These are phyloP conservation scores for Bathelium albidoporum DNA, from an alignment of 495 filamentous ascomycete species.

Conservation along the genomic window DNA sequence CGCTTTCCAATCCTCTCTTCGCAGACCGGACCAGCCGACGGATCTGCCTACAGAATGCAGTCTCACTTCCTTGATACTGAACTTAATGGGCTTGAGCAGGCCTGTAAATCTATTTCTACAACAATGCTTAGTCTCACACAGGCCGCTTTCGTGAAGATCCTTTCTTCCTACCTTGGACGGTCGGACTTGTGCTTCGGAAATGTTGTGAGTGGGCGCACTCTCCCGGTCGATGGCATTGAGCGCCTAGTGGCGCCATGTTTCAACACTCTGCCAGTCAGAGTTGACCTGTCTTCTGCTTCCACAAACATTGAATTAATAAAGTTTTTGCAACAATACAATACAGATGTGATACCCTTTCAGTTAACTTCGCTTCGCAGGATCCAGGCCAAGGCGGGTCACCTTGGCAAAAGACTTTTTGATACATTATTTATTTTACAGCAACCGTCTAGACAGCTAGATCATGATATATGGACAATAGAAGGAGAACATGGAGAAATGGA, in stretches of 20 bases:
- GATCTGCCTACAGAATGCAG: background rate
- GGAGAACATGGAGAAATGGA: constrained; percentile 68
- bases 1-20: constrained; percentile 33
- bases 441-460: constrained; percentile 39
- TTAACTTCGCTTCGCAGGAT: constrained; percentile 57
- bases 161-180: constrained; percentile 42
- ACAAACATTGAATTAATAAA: constrained; percentile 44
- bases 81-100: constrained; percentile 30
- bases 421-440: constrained; percentile 66
- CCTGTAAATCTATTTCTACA: constrained; percentile 41
- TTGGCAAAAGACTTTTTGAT: constrained; percentile 53
- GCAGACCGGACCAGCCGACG: background rate
- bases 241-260: constrained; percentile 75
- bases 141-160: constrained; percentile 53
- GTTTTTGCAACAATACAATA: constrained; percentile 46
- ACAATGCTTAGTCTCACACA: constrained; percentile 57
- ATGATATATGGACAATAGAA: constrained; percentile 52
- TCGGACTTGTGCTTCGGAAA: constrained; percentile 73
- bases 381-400: constrained; percentile 35
- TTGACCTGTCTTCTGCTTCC: constrained; percentile 34
- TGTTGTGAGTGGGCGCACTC: constrained; percentile 61
- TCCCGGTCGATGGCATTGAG: constrained; percentile 53
- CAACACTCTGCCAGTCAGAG: constrained; percentile 73
- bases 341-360: constrained; percentile 50
- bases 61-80: background rate